Evolutionary conservation across 345 rosid genomes (phyloP).

Genomic region (Eucalyptus sp.): DNA sequence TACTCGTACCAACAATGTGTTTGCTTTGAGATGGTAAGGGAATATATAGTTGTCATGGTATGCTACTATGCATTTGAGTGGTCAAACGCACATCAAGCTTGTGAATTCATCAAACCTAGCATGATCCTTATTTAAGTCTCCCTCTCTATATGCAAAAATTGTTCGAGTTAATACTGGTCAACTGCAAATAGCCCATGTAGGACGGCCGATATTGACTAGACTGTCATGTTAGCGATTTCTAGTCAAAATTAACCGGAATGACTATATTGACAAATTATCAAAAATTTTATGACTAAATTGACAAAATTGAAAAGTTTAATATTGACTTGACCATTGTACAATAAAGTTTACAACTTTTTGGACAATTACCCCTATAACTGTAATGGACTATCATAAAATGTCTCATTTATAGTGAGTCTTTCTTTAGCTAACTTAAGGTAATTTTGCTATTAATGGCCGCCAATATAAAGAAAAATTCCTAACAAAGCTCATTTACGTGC

Average conservation of each 20-base stretch:
- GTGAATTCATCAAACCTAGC: background rate
- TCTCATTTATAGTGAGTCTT: background rate
- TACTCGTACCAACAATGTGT: no score
- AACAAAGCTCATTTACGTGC: background rate
- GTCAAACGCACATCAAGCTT: background rate
- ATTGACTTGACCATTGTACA: no score
- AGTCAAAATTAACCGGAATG: no score
- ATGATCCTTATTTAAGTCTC: background rate
- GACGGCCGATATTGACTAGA: no score
- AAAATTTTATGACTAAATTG: no score
- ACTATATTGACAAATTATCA: no score
- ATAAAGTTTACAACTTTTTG: no score
- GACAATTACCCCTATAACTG: no score
- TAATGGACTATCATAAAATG: background rate
- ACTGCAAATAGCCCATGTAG: background rate
- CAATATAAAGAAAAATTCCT: background rate
- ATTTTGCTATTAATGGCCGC: background rate
- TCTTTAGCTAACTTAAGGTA: background rate
- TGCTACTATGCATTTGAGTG: background rate
- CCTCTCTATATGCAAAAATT: background rate
- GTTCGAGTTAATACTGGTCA: fast-evolving
- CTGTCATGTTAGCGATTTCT: background rate
- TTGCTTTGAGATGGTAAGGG: background rate
- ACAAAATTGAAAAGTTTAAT: no score
- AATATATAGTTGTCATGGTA: background rate